Conservation (phyloP, 352 stramenopile genomes). For the Globisporangium heterothallicum region DNA sequence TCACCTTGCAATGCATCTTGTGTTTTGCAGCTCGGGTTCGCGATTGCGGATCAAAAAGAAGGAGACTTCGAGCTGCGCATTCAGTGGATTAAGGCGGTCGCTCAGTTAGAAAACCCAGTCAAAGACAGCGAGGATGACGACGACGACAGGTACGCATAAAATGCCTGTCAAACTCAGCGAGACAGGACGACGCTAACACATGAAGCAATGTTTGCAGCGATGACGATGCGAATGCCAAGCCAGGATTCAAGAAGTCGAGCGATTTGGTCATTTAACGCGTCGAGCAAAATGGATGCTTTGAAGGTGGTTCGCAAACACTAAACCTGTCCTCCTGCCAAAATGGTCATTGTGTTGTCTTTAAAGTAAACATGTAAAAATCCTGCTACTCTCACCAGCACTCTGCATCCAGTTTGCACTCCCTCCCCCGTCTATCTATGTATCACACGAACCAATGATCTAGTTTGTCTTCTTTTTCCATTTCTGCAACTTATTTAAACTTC, state of each 20-base stretch:
- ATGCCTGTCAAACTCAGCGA: no score
- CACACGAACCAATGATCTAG: no score
- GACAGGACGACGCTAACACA: no score
- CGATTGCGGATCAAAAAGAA: constrained; percentile 83
- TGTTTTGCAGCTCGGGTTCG: constrained; percentile 66
- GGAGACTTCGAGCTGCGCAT: constrained; percentile 79
- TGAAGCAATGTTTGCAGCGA: constrained; percentile 19
- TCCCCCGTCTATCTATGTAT: constrained; percentile 34
- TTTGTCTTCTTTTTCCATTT: not conserved
- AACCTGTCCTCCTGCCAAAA: not conserved
- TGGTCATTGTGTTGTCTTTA: constrained; percentile 1
- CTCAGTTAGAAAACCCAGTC: constrained; percentile 37
- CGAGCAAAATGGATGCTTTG: not conserved
- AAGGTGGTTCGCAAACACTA: no score
- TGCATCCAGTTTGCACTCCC: no score
- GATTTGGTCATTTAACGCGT: constrained; percentile 56
- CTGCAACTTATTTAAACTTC: constrained; percentile 57
- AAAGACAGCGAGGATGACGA: constrained; percentile 25
- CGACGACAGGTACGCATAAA: constrained; percentile 15
- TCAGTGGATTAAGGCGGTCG: constrained; percentile 84
- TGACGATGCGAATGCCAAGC: constrained; percentile 23
- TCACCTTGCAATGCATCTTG: not conserved
- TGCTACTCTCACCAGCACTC: no score
- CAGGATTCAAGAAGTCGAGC: constrained; percentile 48
- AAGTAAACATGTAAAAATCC: constrained; percentile 1